phyloP scores from a whole-genome alignment of 495 filamentous ascomycete species.

The Talaromyces liani region DNA sequence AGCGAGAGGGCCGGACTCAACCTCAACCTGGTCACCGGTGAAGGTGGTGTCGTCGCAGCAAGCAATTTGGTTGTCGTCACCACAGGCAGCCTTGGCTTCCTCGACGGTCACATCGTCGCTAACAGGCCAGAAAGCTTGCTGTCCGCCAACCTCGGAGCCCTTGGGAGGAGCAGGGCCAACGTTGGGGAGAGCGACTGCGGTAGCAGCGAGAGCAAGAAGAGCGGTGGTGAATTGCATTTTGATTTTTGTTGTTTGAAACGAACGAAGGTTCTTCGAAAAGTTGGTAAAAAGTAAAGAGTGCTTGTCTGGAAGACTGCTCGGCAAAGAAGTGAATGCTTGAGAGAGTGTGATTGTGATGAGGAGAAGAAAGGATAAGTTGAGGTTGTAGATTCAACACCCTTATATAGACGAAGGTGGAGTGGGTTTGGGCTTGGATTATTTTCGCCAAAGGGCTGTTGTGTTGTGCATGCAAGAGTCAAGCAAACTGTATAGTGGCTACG shows the following conservation, averaged over 20 bases:
- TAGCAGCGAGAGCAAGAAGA: slow-evolving; percentile 23
- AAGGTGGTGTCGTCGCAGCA: slow-evolving; percentile 41
- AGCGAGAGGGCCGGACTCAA: slow-evolving; percentile 22
- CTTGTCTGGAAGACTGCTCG: slow-evolving; percentile 11
- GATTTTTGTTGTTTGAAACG: slow-evolving; percentile 24
- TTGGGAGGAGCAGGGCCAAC: slow-evolving; percentile 12
- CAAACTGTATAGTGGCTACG: background rate
- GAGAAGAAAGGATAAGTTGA: slow-evolving; percentile 13
- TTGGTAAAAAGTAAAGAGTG: slow-evolving; percentile 16
- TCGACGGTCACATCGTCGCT: slow-evolving; percentile 37
- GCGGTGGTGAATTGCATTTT: slow-evolving; percentile 32
- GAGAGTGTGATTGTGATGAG: slow-evolving; percentile 29
- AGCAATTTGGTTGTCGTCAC: slow-evolving; percentile 40
- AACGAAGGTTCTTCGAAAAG: slow-evolving; percentile 5
- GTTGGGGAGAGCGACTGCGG: slow-evolving; percentile 21
- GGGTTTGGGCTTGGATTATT: slow-evolving; percentile 17
- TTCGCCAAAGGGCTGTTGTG: slow-evolving; percentile 4
- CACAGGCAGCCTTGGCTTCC: slow-evolving; percentile 42
- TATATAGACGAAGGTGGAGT: slow-evolving; percentile 30
- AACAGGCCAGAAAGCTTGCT: slow-evolving; percentile 29
- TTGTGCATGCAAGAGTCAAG: background rate
- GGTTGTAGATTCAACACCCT: slow-evolving; percentile 15
- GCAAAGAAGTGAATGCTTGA: slow-evolving; percentile 8
- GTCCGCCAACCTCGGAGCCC: slow-evolving; percentile 20
- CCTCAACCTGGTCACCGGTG: slow-evolving; percentile 33